Evolutionary conservation across 2,329 filamentous ascomycete species (phyloP).

Genomic region (Boeremia lycopersici): DNA sequence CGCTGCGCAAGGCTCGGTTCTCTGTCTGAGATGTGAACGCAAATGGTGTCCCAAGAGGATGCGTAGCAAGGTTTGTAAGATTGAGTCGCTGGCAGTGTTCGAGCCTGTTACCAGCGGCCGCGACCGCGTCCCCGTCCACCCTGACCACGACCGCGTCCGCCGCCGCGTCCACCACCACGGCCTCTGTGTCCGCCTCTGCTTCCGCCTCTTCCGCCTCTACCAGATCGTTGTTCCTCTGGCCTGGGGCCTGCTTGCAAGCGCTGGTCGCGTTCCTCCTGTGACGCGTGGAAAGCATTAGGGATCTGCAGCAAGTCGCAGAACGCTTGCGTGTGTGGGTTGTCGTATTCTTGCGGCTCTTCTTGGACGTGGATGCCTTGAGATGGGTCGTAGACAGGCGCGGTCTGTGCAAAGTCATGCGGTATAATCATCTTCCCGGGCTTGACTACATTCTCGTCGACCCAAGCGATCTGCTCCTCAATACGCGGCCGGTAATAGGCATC

Average conservation of each 20-base stretch:
- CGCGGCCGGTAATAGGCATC: conserved; percentile 70
- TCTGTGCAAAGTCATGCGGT: conserved; percentile 77
- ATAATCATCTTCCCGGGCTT: conserved; percentile 66
- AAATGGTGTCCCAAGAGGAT: neutral
- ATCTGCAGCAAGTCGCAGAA: conserved; percentile 83
- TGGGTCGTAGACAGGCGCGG: conserved; percentile 73
- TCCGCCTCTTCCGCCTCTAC: conserved; percentile 36
- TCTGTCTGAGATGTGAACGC: conserved; percentile 3
- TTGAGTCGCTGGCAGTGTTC: neutral
- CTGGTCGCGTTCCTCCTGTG: conserved; percentile 66
- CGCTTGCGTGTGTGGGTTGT: conserved; percentile 80
- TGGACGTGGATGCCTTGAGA: conserved; percentile 62
- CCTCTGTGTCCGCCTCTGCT: conserved; percentile 36
- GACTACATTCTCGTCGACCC: conserved; percentile 81
- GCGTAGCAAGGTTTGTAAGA: conserved; percentile 1
- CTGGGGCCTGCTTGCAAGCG: conserved; percentile 40
- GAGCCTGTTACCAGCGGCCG: conserved; percentile 29
- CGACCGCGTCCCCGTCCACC: conserved; percentile 36
- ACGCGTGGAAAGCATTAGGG: conserved; percentile 75
- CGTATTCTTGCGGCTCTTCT: conserved; percentile 78
- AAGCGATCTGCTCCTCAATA: conserved; percentile 73
- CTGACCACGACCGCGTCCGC: conserved; percentile 27
- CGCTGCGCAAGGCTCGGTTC: conserved; percentile 18
- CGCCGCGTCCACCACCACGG: conserved; percentile 27
- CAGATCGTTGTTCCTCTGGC: conserved; percentile 32